Base-by-base conservation (phyloP, 805 yeast species). In the Maudiozyma pseudohumilis region DNA sequence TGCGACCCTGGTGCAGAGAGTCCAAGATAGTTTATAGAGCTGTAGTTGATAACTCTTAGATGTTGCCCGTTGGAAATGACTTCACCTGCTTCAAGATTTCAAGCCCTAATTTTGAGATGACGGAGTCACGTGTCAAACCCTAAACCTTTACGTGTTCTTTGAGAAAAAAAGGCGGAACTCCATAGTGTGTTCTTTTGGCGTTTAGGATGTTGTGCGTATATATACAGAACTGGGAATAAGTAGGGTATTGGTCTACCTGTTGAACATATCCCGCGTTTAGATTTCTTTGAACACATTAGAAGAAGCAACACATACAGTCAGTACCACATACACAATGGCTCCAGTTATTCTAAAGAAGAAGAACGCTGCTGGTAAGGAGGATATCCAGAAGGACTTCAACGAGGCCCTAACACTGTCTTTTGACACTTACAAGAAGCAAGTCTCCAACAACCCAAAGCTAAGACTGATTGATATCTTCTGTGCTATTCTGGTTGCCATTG, bases 391-490 rank as follows among this genome's bases (percentile, higher is more conserved):
- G 29, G 58, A 56, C 38, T 56, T 56, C 40, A 30, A 41, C 12
- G 61, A 55, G 25, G 55, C 61, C 5, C 44, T 48, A 34, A 36
- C 34, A n/a, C 42, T 46, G 17, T 43, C 60, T 17, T 29, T 47
- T 23, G 34, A 43, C 26, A 42, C 56, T 1, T 58, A 56, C 32
- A 29, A 40, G 43, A 42, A 43, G 20, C 55, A 50, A 33, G 34
- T 65, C 62, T 6, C 56, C 41, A 46, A 49, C 44, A 55, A 68
- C 47, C 63, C 59, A 26, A 64, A 75, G 40, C 59, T 79, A 40
- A 71, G 75, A 58, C 66, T 86, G 36, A 80, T 89, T 47, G 97
- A 92, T 58, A 48, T 70, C 11, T 92, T 88, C 54, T 69, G 89
- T 53, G 73, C 59, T 19, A 87, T 83, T 47, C 62, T 89, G 41